phyloP scores from a whole-genome alignment of 345 rosid species.

The Brassica incana region DNA sequence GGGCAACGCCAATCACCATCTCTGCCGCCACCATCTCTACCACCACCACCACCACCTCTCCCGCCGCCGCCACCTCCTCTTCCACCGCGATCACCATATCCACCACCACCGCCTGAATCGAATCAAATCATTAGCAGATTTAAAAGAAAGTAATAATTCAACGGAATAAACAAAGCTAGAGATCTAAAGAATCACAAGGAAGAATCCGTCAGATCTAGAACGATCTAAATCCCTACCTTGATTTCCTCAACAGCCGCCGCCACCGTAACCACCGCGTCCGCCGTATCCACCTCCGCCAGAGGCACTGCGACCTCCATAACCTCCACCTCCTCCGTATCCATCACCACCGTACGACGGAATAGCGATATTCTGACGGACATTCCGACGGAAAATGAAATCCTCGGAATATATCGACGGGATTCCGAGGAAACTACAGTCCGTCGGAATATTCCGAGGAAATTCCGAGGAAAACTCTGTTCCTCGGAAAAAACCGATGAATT shows the following conservation, averaged over 20 bases:
- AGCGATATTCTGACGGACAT: too few relatives aligned
- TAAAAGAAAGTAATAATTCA: neutral
- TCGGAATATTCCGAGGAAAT: too few relatives aligned
- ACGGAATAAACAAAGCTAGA: neutral
- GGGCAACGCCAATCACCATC: conserved; percentile 99
- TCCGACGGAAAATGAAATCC: too few relatives aligned
- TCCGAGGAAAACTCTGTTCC: too few relatives aligned
- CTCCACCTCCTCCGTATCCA: conserved; percentile 42
- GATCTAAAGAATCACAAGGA: neutral
- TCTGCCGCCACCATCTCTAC: conserved; percentile 51
- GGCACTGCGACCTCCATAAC: conserved; percentile 48
- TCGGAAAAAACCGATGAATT: too few relatives aligned
- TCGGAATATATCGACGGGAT: too few relatives aligned
- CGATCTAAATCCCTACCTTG: conserved; percentile 41
- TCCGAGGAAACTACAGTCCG: too few relatives aligned
- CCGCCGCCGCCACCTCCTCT: conserved; percentile 44
- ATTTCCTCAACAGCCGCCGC: conserved; percentile 61
- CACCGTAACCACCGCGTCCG: conserved; percentile 48
- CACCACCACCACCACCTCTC: conserved; percentile 18
- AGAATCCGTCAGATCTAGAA: conserved; percentile 27
- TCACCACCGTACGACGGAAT: conserved; percentile 45
- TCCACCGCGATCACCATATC: conserved; percentile 75
- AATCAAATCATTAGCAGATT: conserved; percentile 20
- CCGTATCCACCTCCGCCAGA: conserved; percentile 46
- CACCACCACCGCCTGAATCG: conserved; percentile 43